Evolutionary conservation across 495 filamentous ascomycete species (phyloP).

Genomic region (Penicillium dipodomyicola): DNA sequence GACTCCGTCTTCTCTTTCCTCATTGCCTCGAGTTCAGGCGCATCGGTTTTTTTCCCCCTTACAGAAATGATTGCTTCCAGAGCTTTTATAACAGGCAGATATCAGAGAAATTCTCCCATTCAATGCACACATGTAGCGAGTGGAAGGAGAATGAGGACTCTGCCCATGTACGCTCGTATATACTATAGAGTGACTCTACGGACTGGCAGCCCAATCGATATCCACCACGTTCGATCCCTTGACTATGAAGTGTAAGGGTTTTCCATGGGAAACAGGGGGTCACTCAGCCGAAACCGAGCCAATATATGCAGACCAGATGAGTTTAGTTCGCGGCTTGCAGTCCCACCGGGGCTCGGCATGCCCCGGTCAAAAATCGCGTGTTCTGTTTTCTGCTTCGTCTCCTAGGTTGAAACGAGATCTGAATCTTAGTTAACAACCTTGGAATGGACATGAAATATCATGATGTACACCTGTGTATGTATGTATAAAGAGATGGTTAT

Average conservation of each 20-base stretch:
- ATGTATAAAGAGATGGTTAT: too few species aligned
- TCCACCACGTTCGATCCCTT: too few species aligned
- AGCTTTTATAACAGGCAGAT: not conserved
- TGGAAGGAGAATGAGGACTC: too few species aligned
- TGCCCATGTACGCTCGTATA: too few species aligned
- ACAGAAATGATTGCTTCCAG: not conserved
- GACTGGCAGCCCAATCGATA: too few species aligned
- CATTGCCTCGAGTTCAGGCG: not conserved
- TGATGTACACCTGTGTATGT: not conserved
- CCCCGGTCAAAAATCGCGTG: conserved; percentile 19
- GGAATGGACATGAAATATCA: not conserved
- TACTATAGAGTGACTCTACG: too few species aligned
- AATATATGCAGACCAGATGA: not conserved
- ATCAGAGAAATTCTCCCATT: not conserved
- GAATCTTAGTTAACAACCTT: not conserved
- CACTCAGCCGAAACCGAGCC: not conserved
- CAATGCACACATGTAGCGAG: not conserved
- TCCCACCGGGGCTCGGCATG: conserved; percentile 25
- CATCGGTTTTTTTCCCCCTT: not conserved
- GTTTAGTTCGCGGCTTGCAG: conserved; percentile 19
- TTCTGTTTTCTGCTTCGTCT: conserved; percentile 10
- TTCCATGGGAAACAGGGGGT: not conserved
- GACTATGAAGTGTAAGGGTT: not conserved
- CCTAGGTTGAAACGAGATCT: not conserved
- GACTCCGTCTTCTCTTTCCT: not conserved